Conservation (phyloP, 2,329 filamentous ascomycete species). For the Rhinocladiella similis region DNA sequence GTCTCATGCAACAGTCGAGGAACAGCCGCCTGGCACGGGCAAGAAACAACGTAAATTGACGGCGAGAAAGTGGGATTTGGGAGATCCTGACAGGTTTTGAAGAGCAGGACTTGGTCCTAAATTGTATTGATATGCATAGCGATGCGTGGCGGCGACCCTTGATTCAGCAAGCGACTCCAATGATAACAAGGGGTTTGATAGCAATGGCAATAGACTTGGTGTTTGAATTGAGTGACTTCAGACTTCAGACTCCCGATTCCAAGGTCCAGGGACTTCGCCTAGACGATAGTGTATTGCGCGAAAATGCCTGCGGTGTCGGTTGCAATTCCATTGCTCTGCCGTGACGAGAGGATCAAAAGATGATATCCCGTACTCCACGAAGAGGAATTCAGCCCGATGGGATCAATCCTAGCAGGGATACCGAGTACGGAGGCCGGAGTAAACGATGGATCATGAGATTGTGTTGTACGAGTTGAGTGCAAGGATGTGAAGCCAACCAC, state of each 20-base stretch:
- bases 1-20: constrained; percentile 7
- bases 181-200: neutral
- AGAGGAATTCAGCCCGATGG: no score
- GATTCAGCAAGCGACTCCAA: neutral
- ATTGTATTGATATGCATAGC: neutral
- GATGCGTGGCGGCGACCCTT: neutral
- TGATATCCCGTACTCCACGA: no score
- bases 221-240: neutral
- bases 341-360: no score
- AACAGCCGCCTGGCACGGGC: constrained; percentile 32
- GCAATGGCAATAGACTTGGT: neutral
- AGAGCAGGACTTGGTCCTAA: neutral
- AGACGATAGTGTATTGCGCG: no score
- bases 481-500: constrained; percentile 11
- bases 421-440: no score
- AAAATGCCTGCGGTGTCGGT: no score
- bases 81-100: constrained; percentile 41
- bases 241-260: no score
- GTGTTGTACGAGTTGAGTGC: no score
- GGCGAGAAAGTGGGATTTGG: constrained; percentile 49
- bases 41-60: constrained; percentile 48
- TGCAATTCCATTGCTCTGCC: no score
- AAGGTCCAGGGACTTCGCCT: no score
- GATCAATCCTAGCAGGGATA: no score
- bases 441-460: no score